Percentiles rank a stretch among this genome's conserved stretches.
phyloP scores from a whole-genome alignment of 2,329 filamentous ascomycete genomes.

The Onygenales sp. region DNA sequence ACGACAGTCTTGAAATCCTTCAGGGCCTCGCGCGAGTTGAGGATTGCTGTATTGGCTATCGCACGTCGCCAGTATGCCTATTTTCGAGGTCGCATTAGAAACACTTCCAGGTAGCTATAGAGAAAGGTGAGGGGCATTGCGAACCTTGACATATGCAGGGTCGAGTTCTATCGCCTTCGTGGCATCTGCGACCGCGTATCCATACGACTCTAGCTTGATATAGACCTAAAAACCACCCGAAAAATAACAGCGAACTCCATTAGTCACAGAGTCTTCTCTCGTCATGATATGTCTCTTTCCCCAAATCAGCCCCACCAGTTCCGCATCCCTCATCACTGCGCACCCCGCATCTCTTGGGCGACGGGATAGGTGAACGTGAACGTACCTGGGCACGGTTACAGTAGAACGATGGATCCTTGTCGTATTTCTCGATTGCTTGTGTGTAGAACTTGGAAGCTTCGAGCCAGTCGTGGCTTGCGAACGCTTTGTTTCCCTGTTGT shows the following conservation, averaged over 20 bases:
- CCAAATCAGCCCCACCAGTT: neutral
- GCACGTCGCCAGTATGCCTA: constrained; percentile 93
- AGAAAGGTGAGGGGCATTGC: constrained; percentile 4
- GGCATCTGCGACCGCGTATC: constrained; percentile 84
- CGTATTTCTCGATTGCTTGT: constrained; percentile 76
- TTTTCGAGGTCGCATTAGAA: neutral
- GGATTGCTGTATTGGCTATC: constrained; percentile 80
- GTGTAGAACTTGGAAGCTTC: constrained; percentile 74
- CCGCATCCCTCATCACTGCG: neutral
- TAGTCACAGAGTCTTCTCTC: neutral
- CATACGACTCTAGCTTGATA: constrained; percentile 92
- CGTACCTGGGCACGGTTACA: constrained; percentile 89
- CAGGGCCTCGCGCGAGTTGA: constrained; percentile 78
- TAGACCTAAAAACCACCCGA: constrained; percentile 53
- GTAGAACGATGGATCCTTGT: constrained; percentile 79
- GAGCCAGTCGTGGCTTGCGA: constrained; percentile 77
- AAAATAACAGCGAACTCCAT: neutral
- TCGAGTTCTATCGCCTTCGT: constrained; percentile 87
- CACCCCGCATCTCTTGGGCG: neutral
- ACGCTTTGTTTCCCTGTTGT: constrained; percentile 89
- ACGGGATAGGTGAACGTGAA: constrained; percentile 8
- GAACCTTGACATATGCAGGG: constrained; percentile 76
- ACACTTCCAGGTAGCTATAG: neutral
- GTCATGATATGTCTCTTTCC: neutral
- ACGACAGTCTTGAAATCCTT: constrained; percentile 88